Base-by-base conservation (phyloP, 2,329 filamentous ascomycete genomes). In the Trichoderma sp. region DNA sequence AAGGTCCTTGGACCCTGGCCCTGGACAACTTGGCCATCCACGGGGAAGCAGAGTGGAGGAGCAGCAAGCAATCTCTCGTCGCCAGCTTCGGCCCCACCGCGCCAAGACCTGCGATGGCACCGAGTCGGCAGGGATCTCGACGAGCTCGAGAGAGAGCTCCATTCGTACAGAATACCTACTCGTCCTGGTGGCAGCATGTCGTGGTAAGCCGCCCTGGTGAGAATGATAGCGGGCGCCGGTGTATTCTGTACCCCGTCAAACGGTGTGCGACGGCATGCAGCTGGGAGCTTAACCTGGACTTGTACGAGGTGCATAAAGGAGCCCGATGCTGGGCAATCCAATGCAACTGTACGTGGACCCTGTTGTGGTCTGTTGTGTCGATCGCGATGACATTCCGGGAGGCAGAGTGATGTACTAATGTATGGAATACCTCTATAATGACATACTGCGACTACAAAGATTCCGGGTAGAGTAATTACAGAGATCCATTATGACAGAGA, bases 61-160 rank as follows among this genome's bases (percentile, higher is more conserved):
- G 18, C 67, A 71, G 50, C 67, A 74, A 33, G 62, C 71, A 74
- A 74, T 74, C 45, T 74, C 63, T 74, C 31, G 60, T 60, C 66
- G 71, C 71, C 71, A 67, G 71, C 63, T 45, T 31, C 62, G 63
- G 62, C 62, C 63, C 71, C 71, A 74, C 71, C 21, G 60, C 21
- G 29, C 71, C 71, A 73, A 65, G 59, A 24, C 59, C 41, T 64
- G 69, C n/a, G 59, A 72, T 72, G 71, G 41, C 59, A 65, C 60
- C n/a, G 59, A 31, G 31, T 35, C 33, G 69, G 38, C 60, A 64
- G 59, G 71, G 71, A 53, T 73, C 31, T 18, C 41, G 71, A 73
- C 31, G 60, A 29, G 41, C 45, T 65, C 60, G 24, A 73, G 35
- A 38, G 35, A 38, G 14, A 33, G 45, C n/a, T 59, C 45, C 66